Evolutionary conservation across 2,329 filamentous ascomycete species (phyloP), one percentile per base, ranked within the genome.

Genomic region (Cercospora beticola): DNA sequence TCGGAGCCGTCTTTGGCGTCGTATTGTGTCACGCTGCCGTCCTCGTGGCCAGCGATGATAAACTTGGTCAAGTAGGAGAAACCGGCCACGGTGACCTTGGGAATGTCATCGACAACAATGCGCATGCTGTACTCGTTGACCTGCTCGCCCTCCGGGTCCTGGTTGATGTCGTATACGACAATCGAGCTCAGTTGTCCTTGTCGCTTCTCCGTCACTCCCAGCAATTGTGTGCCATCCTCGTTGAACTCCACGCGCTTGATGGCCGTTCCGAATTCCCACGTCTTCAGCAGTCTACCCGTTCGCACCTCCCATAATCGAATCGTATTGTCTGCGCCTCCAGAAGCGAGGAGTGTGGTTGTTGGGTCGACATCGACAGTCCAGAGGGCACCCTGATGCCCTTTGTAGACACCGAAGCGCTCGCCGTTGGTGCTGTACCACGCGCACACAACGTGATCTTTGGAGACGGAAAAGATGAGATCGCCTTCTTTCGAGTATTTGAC

Each of bases 281-380:
- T 92, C 89, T 98, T 97, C 78, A 99, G 87, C 80, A 92, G 90
- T 80, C 92, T 92, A 80, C 95, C 95, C 16, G 91, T 92, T 87
- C 93, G 92, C 81, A 97, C 87, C 80, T 99, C 93, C 95, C 95
- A 99, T 78, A 99, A 87, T 78, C 94, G 90, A 83, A 99, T 94
- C 56, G 94, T 97, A 87, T 98, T 98, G 85, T 99, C 95, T 82
- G 95, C 95, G 76, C 94, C 95, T 77, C 95, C 95, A 70, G 92
- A 96, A 79, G 94, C 95, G 79, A 98, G 90, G 79, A 99, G 88
- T 77, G 92, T 92, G 73, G 91, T 92, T 77, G 93, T 93, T 73
- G 94, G 94, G 84, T 97, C 92, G 79, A 97, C 91, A 80, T 99
- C 95, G 82, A 99, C 92, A 71, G 95, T 97, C 95, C 95, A 99